Conservation (phyloP, 2,329 filamentous ascomycete species). For the Bipolaris gigantea region DNA sequence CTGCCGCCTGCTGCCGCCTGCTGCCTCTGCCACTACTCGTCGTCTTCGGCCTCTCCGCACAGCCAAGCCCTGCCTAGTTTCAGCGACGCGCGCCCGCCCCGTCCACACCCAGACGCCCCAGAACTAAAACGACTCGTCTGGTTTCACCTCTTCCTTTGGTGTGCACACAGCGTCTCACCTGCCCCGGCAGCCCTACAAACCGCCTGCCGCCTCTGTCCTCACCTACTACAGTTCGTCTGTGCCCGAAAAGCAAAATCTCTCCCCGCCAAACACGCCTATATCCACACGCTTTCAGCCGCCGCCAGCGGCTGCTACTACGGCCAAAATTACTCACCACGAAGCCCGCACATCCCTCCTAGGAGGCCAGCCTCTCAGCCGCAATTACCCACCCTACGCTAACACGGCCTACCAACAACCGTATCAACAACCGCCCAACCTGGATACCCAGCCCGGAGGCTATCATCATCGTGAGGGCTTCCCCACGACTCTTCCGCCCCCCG, state of each 20-base stretch:
- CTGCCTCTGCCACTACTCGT: slow-evolving; percentile 2
- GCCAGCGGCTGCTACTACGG: slow-evolving; percentile 39
- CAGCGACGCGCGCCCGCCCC: slow-evolving; percentile 26
- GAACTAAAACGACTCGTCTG: slow-evolving; percentile 10
- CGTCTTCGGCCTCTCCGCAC: slow-evolving; percentile 25
- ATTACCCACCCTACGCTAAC: slow-evolving; percentile 50
- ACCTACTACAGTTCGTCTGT: slow-evolving; percentile 17
- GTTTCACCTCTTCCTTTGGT: slow-evolving; percentile 23
- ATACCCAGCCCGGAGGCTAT: slow-evolving; percentile 54
- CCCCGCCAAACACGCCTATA: slow-evolving; percentile 19
- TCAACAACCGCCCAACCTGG: slow-evolving; percentile 45
- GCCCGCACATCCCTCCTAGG: slow-evolving; percentile 62
- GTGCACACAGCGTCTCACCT: slow-evolving; percentile 32
- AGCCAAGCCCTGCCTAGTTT: slow-evolving; percentile 29
- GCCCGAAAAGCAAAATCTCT: slow-evolving; percentile 9
- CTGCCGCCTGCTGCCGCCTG: background rate
- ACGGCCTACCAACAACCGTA: slow-evolving; percentile 46
- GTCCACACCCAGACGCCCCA: slow-evolving; percentile 13
- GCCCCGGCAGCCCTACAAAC: slow-evolving; percentile 27
- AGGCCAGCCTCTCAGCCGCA: slow-evolving; percentile 56
- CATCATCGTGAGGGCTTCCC: slow-evolving; percentile 46
- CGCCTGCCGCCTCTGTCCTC: slow-evolving; percentile 15
- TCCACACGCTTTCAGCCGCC: slow-evolving; percentile 37
- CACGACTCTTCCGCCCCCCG: slow-evolving; percentile 47
- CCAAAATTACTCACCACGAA: slow-evolving; percentile 60